These are phyloP conservation scores for Corymbia citriodora DNA, from an alignment of 441 rosid genomes.

Conservation along the genomic window DNA sequence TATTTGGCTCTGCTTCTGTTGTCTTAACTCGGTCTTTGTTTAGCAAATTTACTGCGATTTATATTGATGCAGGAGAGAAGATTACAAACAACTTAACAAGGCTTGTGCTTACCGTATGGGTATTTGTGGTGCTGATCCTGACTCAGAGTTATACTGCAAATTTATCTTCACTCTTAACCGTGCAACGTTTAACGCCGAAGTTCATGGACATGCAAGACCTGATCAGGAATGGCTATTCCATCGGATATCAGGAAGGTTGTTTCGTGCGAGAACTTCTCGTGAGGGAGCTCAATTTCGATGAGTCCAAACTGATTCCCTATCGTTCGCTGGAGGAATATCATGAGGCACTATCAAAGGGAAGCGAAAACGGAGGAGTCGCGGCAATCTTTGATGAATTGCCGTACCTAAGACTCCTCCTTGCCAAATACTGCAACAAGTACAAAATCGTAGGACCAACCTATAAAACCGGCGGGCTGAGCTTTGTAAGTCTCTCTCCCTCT, in stretches of 20 bases:
- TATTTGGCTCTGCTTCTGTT: neutral
- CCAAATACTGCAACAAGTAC: neutral
- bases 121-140: neutral
- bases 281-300: neutral
- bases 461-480: neutral
- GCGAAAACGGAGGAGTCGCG: neutral
- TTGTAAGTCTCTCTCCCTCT: neutral
- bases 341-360: neutral
- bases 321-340: neutral
- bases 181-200: neutral
- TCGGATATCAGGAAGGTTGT: neutral
- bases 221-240: neutral
- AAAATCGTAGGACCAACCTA: neutral
- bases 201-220: neutral
- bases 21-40: neutral
- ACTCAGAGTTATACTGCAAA: neutral
- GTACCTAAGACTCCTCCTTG: neutral
- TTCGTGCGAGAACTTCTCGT: neutral
- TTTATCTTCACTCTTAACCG: neutral
- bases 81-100: neutral
- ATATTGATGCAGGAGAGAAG: neutral
- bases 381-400: neutral
- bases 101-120: neutral
- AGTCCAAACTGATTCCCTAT: neutral
- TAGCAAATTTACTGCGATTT: neutral